phyloP scores from a whole-genome alignment of 202 grass and related monocot species.

The Zoysia matrella region DNA sequence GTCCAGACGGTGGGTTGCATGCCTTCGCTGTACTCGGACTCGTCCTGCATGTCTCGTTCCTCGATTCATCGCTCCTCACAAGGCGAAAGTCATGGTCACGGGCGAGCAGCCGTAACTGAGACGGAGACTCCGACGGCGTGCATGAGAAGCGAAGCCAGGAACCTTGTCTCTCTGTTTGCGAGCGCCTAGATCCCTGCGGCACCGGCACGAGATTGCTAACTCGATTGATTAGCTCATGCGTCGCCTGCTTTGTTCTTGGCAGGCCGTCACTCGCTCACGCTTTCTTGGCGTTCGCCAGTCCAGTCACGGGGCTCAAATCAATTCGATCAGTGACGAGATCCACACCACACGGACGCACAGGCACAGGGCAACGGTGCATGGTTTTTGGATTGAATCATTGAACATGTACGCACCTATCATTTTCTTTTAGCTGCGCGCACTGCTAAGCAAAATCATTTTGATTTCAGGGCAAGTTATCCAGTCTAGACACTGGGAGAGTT shows the following conservation, averaged over 20 bases:
- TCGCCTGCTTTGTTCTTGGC: conserved; percentile 38
- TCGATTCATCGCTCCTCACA: not conserved
- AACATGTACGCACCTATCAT: too few species aligned
- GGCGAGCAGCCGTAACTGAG: not conserved
- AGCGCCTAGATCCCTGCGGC: not conserved
- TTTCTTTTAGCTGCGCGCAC: not conserved
- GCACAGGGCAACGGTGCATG: not conserved
- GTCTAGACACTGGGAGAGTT: not conserved
- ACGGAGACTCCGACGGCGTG: conserved; percentile 11
- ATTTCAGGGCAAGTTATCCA: not conserved
- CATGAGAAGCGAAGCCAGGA: conserved; percentile 28
- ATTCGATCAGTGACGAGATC: not conserved
- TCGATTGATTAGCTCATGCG: conserved; percentile 47
- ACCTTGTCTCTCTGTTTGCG: not conserved
- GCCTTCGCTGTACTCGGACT: not conserved
- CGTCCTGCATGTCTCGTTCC: not conserved
- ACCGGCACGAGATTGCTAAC: not conserved
- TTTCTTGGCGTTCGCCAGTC: conserved; percentile 29
- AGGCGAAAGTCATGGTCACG: conserved; percentile 28
- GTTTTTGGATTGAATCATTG: too few species aligned
- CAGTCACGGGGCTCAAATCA: conserved; percentile 21
- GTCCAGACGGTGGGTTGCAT: conserved; percentile 13
- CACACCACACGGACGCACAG: not conserved
- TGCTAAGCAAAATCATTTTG: not conserved
- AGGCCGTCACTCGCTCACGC: conserved; percentile 15